These are phyloP conservation scores for Cetraspora pellucida DNA, from an alignment of 192 early-diverging fungal genomes.

Conservation along the genomic window DNA sequence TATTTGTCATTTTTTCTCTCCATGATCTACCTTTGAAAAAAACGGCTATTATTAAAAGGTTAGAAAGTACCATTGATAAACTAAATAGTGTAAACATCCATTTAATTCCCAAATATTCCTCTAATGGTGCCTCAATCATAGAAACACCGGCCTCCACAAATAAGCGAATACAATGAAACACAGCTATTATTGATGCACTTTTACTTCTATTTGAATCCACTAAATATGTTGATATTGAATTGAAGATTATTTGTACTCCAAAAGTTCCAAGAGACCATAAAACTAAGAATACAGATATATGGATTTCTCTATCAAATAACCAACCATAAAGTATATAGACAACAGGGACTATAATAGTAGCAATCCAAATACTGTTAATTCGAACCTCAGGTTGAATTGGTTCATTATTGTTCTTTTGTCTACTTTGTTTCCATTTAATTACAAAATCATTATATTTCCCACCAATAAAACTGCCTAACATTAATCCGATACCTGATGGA, in stretches of 20 bases:
- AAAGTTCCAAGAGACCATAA: constrained; percentile 32
- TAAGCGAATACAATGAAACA: not conserved
- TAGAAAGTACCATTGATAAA: not conserved
- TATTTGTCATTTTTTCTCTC: constrained; percentile 5
- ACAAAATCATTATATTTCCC: constrained; percentile 46
- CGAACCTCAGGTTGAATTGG: not conserved
- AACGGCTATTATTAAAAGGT: not conserved
- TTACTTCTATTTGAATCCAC: not conserved
- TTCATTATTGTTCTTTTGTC: constrained; percentile 16
- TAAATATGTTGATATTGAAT: not conserved
- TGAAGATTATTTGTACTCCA: not conserved
- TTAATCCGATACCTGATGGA: constrained; percentile 42
- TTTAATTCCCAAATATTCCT: not conserved
- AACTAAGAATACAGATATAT: constrained; percentile 29
- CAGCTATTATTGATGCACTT: constrained; percentile 1
- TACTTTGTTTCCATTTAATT: not conserved
- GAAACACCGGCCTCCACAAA: not conserved
- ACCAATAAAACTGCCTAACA: constrained; percentile 43
- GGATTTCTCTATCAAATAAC: constrained; percentile 34
- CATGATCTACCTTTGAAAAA: constrained; percentile 12
- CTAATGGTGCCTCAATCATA: not conserved
- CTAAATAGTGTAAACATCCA: not conserved
- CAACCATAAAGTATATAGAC: constrained; percentile 40
- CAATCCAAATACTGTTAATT: constrained; percentile 40
- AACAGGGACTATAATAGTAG: constrained; percentile 34